phyloP scores from a whole-genome alignment of 2,329 filamentous ascomycete species.

The Rhynchosporium graminicola region DNA sequence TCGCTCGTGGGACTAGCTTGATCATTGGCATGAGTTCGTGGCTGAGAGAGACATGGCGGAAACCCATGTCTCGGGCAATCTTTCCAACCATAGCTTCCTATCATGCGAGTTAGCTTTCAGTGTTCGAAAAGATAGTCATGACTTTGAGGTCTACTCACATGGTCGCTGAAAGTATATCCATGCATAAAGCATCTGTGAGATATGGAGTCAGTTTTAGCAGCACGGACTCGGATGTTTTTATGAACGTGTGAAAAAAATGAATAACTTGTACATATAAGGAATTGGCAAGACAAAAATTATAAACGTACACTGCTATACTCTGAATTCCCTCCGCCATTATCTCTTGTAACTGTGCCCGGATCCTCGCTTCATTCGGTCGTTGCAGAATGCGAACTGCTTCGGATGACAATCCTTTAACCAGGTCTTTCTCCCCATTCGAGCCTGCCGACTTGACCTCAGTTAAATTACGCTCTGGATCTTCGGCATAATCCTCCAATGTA shows the following conservation, averaged over 20 bases:
- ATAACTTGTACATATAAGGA: not conserved
- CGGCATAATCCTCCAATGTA: conserved; percentile 87
- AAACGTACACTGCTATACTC: conserved; percentile 70
- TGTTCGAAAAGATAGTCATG: not conserved
- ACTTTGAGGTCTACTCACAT: conserved; percentile 43
- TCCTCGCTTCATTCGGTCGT: conserved; percentile 57
- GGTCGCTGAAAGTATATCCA: conserved; percentile 85
- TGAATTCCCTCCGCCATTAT: conserved; percentile 71
- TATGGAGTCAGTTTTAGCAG: not conserved
- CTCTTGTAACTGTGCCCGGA: conserved; percentile 62
- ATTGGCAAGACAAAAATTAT: not conserved
- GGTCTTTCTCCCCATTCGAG: conserved; percentile 48
- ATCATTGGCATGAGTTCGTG: conserved; percentile 82
- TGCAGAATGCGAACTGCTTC: conserved; percentile 72
- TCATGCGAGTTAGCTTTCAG: not conserved
- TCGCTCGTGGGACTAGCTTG: conserved; percentile 69
- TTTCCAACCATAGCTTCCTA: conserved; percentile 71
- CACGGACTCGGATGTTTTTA: too few species aligned
- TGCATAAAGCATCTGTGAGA: conserved; percentile 71
- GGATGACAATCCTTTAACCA: conserved; percentile 72
- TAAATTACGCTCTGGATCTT: conserved; percentile 69
- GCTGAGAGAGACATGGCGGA: conserved; percentile 78
- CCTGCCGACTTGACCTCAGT: conserved; percentile 58
- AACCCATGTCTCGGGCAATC: conserved; percentile 78
- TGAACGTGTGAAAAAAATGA: too few species aligned